Evolutionary conservation across 352 stramenopile genomes (phyloP), one percentile per base, ranked within the genome.

Genomic region (Phytophthora macrochlamydospora): DNA sequence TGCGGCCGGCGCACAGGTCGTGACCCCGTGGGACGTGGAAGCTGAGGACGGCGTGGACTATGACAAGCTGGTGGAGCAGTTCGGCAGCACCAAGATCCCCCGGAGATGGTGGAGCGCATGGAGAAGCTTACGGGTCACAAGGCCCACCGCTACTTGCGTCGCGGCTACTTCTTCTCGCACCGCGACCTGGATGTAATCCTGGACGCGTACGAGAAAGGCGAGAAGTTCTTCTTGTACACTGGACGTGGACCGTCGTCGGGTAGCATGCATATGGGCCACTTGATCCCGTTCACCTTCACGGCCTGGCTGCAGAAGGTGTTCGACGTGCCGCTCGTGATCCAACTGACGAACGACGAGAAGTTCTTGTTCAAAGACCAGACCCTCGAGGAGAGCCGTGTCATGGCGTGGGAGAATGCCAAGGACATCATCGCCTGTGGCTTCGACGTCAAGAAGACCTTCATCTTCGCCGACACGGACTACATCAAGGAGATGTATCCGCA

Each of bases 291-390:
- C 76, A 94, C 98, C 54, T 99, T 99, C 73, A 99, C 97, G n/a
- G 87, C 98, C 52, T 99, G 96, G 96, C 72, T 99, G 31, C 97
- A 99, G 75, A 95, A 98, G 64, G 98, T 98, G 48, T 99, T 99
- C 67, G 86, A 99, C 56, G 97, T 98, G 72, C 98, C 98, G 11
- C 86, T 99, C 53, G 98, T 99, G 62, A 99, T 99, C 76, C 98
- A 99, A 85, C 96, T 99, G 55, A 99, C 98, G 4, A 98, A 99
- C 75, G 98, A 99, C 77, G 98, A 99, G 75, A 99, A 99, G 81
- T 99, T 99, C 67, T 73, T 99, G 8, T 99, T 99, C 83, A 99
- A 99, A 81, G 96, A 98, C 65, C 87, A 97, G 68, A 95, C 90
- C 56, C 75, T 96, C 28, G 88, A 91, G 58, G 85, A 97, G 67